phyloP scores from a whole-genome alignment of 179 eudicot species.

The Gypsophila paniculata region DNA sequence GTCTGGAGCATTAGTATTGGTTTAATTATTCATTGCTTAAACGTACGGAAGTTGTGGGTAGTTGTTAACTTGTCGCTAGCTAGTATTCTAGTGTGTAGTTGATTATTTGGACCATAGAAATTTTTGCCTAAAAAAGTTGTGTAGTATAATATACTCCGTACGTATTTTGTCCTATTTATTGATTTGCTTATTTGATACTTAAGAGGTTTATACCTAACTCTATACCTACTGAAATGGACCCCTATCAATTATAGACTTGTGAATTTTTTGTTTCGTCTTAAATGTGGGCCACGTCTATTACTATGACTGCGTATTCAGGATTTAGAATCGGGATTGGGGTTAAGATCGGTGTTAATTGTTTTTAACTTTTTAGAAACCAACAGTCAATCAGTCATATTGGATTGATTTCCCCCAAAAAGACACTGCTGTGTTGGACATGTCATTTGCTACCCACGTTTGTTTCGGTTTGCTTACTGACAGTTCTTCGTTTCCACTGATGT shows the following conservation, averaged over 20 bases:
- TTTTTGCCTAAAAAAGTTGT: too few species aligned
- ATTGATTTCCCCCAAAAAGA: too few species aligned
- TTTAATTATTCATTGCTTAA: neutral
- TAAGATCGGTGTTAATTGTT: neutral
- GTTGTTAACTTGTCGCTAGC: slow-evolving; percentile 1
- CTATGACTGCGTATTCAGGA: too few species aligned
- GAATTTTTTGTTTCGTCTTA: neutral
- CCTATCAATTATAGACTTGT: neutral
- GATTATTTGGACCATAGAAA: neutral
- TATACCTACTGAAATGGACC: neutral
- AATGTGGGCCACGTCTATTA: neutral
- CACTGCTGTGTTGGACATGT: neutral
- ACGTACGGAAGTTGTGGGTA: neutral
- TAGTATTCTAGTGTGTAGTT: neutral
- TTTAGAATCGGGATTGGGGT: too few species aligned
- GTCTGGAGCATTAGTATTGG: too few species aligned
- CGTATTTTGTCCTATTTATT: too few species aligned
- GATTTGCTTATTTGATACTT: neutral
- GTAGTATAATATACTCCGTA: neutral
- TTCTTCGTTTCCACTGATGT: slow-evolving; percentile 23
- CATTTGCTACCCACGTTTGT: neutral
- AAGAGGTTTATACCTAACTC: neutral
- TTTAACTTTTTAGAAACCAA: too few species aligned
- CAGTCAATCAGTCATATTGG: too few species aligned
- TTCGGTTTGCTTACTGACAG: neutral